Evolutionary conservation across 768 basidiomycete species (phyloP).

Genomic region (Boletus barrowsii): DNA sequence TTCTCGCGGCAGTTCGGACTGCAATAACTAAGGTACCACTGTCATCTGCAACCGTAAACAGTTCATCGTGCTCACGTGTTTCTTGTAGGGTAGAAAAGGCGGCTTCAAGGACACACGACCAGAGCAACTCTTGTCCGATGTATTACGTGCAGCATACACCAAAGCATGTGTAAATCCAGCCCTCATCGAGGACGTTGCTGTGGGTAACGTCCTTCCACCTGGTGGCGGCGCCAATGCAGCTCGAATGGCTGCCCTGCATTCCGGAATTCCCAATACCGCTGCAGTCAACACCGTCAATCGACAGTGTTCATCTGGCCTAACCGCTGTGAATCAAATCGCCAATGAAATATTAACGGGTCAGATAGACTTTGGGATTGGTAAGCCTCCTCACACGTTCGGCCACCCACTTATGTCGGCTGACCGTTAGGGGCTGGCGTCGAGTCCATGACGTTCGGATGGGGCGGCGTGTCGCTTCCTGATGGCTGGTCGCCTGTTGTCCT

Average conservation of each 20-base stretch:
- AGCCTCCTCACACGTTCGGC: constrained; percentile 20
- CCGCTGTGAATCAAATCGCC: constrained; percentile 79
- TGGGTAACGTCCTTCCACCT: constrained; percentile 87
- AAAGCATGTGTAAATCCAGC: constrained; percentile 70
- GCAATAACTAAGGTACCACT: constrained; percentile 80
- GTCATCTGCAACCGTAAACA: background rate
- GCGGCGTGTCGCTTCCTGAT: constrained; percentile 52
- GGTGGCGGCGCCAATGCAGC: constrained; percentile 79
- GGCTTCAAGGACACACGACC: constrained; percentile 89
- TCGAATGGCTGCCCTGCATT: constrained; percentile 82
- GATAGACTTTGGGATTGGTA: constrained; percentile 88
- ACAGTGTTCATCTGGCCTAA: constrained; percentile 86
- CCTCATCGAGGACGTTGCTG: constrained; percentile 79
- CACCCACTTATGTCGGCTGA: constrained; percentile 3
- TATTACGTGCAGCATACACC: constrained; percentile 71
- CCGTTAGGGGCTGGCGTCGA: constrained; percentile 77
- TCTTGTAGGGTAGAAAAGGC: constrained; percentile 69
- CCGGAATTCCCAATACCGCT: constrained; percentile 77
- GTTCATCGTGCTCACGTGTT: background rate
- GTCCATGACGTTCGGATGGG: constrained; percentile 82
- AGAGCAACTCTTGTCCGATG: constrained; percentile 75
- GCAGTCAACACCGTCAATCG: constrained; percentile 83
- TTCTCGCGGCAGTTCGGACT: constrained; percentile 84
- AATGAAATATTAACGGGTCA: constrained; percentile 74
- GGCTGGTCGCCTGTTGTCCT: constrained; percentile 65